A percentile compares a stretch with the other conserved stretches of the same genome.
Conservation (phyloP, 805 yeast genomes). For the Candida pseudoglaebosa region DNA sequence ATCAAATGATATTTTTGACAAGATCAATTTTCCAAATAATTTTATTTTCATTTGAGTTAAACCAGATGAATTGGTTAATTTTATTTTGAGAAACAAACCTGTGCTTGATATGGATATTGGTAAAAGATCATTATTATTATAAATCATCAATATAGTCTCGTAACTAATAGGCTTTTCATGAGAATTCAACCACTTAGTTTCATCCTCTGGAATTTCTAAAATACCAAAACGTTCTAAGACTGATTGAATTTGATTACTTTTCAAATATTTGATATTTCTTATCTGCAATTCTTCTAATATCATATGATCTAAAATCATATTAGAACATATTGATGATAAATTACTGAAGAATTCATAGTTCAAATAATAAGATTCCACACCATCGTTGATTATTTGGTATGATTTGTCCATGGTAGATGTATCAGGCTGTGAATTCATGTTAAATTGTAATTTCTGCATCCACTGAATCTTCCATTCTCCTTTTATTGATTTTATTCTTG, state of each 20-base stretch:
- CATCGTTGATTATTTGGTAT: conserved; percentile 1
- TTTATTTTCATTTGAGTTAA: conserved; percentile 23
- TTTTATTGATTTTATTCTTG: conserved; percentile 43
- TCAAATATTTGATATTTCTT: conserved; percentile 35
- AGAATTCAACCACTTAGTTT: background rate
- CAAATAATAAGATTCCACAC: conserved; percentile 5
- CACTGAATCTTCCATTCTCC: conserved; percentile 58
- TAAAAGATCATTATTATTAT: conserved; percentile 24
- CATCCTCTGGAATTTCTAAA: conserved; percentile 4
- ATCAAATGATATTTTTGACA: conserved; percentile 17
- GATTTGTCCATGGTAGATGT: conserved; percentile 1
- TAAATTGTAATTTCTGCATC: conserved; percentile 32
- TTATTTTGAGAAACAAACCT: conserved; percentile 28
- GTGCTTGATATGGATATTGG: conserved; percentile 33
- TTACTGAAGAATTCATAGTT: conserved; percentile 32
- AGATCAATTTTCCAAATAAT: conserved; percentile 23
- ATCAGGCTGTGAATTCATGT: background rate
- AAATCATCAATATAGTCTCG: conserved; percentile 21
- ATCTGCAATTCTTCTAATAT: conserved; percentile 46
- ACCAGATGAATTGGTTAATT: conserved; percentile 17
- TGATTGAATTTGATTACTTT: conserved; percentile 13
- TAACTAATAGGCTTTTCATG: conserved; percentile 12
- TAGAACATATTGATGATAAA: conserved; percentile 42
- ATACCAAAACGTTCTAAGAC: conserved; percentile 17
- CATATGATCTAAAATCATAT: conserved; percentile 48